Base-by-base conservation (phyloP, 352 stramenopile genomes). In the Vaucheria bursata region DNA sequence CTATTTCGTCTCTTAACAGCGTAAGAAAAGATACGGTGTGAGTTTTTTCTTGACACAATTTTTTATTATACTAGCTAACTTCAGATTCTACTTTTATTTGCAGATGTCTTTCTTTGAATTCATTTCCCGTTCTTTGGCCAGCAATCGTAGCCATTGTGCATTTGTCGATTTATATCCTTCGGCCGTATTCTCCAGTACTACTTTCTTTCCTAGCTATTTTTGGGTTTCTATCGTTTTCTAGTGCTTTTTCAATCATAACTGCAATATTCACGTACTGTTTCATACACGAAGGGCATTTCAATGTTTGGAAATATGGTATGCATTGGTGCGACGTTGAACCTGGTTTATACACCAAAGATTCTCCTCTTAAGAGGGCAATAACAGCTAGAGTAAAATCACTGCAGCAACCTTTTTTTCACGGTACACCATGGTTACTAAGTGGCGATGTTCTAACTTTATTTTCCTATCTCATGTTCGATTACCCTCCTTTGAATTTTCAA, bases 381-480 rank as follows among this genome's bases (percentile, higher is more conserved):
- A 35, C 80, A 35, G 52, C 52, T 18, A 78, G 66, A 40, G 71
- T 80, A 18, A 38, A 71, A 33, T 71, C 78, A 40, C 65, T 83
- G 32, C 50, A 35, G 1, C 64, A 64, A 7, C 77, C 77, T 0
- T 40, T 73, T 25, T 83, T 80, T 66, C 79, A 70, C 73, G 78
- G 78, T 72, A 77, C 77, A 3, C 77, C 77, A 8, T 82, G 77
- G 77, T 69, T 82, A 25, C 40, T 73, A 18, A 40, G 71, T 18
- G 77, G 78, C n/a, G 78, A 83, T 66, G 8, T 83, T 52, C 71
- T 39, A 5, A 83, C 78, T 25, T 39, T 83, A 5, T 69, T 8
- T 8, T 8, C 59, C 59, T 38, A 34, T 29, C 18, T 69, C 12
- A 8, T 29, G 8, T 38, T 69, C 59, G 33, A 18, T 4, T 29